phyloP scores from a whole-genome alignment of 2,329 filamentous ascomycete genomes.

The Celoporthe dispersa region DNA sequence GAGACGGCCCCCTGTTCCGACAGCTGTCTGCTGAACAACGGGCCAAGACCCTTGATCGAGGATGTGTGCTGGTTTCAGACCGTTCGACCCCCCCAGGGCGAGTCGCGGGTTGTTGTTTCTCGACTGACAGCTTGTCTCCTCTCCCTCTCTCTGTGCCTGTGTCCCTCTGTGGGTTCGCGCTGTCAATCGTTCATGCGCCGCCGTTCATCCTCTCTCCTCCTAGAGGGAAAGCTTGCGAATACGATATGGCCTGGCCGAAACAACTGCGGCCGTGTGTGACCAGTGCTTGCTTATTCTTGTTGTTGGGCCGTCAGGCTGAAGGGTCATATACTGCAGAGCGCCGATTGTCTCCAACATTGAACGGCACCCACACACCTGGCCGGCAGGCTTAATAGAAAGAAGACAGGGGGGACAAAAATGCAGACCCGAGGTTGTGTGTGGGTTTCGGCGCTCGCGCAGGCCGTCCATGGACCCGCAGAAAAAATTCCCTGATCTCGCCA shows the following conservation, averaged over 20 bases:
- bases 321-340: background rate
- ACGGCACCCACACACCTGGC: background rate
- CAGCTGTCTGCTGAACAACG: background rate
- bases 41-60: background rate
- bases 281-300: background rate
- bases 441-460: constrained; percentile 1
- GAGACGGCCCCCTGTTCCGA: background rate
- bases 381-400: background rate
- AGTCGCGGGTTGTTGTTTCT: background rate
- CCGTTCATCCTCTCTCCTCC: constrained; percentile 6
- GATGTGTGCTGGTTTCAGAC: background rate
- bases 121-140: background rate
- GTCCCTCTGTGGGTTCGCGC: background rate
- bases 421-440: background rate
- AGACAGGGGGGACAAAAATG: background rate
- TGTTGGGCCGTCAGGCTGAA: background rate
- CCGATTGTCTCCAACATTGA: background rate
- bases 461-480: background rate
- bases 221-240: constrained; percentile 19
- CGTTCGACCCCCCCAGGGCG: background rate
- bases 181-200: background rate
- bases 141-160: too few relatives aligned
- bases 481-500: constrained; percentile 1
- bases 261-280: background rate
- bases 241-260: constrained; percentile 1